Percentiles rank a stretch among this genome's conserved stretches.
These are phyloP conservation scores for Cupressus sempervirens DNA, from an alignment of 75 land plant genomes.

Conservation along the genomic window DNA sequence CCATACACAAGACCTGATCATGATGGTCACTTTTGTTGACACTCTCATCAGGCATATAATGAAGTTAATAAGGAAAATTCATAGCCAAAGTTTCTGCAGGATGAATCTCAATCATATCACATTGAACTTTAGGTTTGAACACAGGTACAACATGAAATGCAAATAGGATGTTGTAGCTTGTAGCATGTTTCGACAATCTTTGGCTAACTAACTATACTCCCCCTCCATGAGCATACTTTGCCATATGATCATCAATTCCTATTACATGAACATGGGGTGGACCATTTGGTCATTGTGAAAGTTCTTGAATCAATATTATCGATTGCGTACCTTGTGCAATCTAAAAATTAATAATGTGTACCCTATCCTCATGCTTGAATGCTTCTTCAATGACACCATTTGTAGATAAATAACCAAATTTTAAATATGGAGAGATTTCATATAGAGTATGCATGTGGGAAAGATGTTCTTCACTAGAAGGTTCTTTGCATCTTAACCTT, in stretches of 20 bases:
- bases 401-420: conserved; percentile 84
- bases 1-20: conserved; percentile 23
- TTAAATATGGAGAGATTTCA: conserved; percentile 83
- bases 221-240: conserved; percentile 16
- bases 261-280: conserved; percentile 36
- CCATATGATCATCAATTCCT: conserved; percentile 20
- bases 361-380: conserved; percentile 54
- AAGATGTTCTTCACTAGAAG: conserved; percentile 52
- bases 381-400: conserved; percentile 94
- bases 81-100: conserved; percentile 31
- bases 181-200: conserved; percentile 17
- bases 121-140: conserved; percentile 13
- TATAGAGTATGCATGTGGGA: conserved; percentile 76
- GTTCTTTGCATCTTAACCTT: conserved; percentile 62
- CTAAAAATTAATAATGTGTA: conserved; percentile 87
- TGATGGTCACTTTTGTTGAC: conserved; percentile 25
- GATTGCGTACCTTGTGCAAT: conserved; percentile 82
- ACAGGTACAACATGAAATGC: conserved; percentile 18
- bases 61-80: conserved; percentile 30
- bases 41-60: conserved; percentile 41
- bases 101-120: conserved; percentile 13
- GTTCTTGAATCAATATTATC: conserved; percentile 74
- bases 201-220: conserved; percentile 20
- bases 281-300: conserved; percentile 75
- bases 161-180: conserved; percentile 15